phyloP scores from a whole-genome alignment of 306 rosid species.

The Amphicarpaea edgeworthii region DNA sequence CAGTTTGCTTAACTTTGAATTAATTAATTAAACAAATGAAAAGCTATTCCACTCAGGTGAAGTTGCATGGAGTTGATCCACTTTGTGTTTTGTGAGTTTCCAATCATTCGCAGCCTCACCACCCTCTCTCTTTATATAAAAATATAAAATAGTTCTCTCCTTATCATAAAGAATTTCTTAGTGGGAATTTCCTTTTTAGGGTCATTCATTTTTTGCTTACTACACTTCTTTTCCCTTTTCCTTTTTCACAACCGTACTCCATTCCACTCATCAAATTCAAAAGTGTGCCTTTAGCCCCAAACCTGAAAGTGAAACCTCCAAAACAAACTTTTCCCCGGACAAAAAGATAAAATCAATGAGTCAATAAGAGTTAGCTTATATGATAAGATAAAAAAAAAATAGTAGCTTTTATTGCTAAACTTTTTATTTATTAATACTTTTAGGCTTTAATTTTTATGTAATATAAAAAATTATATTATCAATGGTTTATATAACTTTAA shows the following conservation, averaged over 20 bases:
- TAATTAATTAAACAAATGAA: slow-evolving; percentile 53
- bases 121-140: slow-evolving; percentile 47
- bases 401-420: not conserved
- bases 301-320: slow-evolving; percentile 12
- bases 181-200: slow-evolving; percentile 86
- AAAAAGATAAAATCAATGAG: not conserved
- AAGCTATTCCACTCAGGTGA: slow-evolving; percentile 69
- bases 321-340: not conserved
- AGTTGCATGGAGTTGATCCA: slow-evolving; percentile 71
- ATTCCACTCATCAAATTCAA: slow-evolving; percentile 52
- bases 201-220: slow-evolving; percentile 48
- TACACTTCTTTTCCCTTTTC: slow-evolving; percentile 32
- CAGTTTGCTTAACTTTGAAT: slow-evolving; percentile 56
- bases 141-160: slow-evolving; percentile 49
- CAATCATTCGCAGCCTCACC: slow-evolving; percentile 49
- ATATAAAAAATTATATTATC: too few species aligned
- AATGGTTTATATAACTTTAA: too few species aligned
- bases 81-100: slow-evolving; percentile 37
- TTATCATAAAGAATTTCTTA: slow-evolving; percentile 63
- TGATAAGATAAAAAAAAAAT: not conserved
- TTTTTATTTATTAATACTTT: not conserved
- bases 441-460: not conserved
- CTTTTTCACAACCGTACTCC: slow-evolving; percentile 30
- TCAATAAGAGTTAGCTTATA: not conserved
- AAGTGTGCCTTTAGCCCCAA: slow-evolving; percentile 22